Evolutionary conservation across 2,329 filamentous ascomycete genomes (phyloP), one percentile per base, ranked within the genome.

Genomic region (Calonectria fujianensis): DNA sequence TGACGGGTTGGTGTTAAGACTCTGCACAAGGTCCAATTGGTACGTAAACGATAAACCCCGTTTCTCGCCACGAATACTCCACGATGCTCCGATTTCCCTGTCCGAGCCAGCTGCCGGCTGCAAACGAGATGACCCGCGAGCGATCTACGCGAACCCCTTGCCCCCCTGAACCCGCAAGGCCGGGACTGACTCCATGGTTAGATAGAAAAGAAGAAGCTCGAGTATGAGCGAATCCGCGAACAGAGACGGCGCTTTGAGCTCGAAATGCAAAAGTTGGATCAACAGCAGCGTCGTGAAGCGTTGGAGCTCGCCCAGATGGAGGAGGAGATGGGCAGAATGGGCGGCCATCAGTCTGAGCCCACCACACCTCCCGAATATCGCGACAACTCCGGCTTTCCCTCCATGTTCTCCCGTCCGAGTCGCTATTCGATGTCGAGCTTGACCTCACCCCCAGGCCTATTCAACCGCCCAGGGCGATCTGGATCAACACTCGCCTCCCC

Each of bases 361-460:
- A 98, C 97, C 2, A 99, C 97, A 29, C 97, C 97, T 29, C 97
- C 97, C 39, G 97, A 98, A 85, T 96, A 97, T 84, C 93, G 93
- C 80, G 95, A 98, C 78, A 92, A 87, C 73, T 88, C 91, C 75
- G 93, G 93, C 54, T 96, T 98, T 81, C 93, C 94, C 71, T 93
- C 92, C 81, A 92, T 94, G 78, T 94, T 97, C 83, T 95, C 95
- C 70, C 92, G 95, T 52, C 94, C 95, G 54, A 96, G 96, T 83
- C 92, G 96, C 76, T 96, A 98, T 87, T 98, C 96, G 69, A 94
- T 94, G 75, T 96, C 96, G 48, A 97, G 95, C 86, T 89, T 98
- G 82, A 94, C 94, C 57, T 96, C 95, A 45, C 94, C 95, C 54
- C 94, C 94, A 6, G 94, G 94, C 59, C 86, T 95, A 70, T 92